Percentiles rank a stretch among this genome's conserved stretches.
Evolutionary conservation across 768 basidiomycete genomes (phyloP).

Genomic region (Phanerochaete carnosa): DNA sequence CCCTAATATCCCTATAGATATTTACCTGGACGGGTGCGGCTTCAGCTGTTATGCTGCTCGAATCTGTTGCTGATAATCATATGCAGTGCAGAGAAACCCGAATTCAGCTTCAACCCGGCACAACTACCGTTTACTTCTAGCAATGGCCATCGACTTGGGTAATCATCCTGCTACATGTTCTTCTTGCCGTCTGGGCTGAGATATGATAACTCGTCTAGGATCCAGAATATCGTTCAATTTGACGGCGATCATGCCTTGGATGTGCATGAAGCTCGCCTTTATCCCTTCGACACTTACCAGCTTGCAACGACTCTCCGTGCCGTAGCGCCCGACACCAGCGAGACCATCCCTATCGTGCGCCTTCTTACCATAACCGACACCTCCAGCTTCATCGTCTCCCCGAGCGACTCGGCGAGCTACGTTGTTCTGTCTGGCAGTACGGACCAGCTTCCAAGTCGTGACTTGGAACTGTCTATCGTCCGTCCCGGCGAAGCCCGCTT

Average conservation of each 20-base stretch:
- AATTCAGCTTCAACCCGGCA: constrained; percentile 42
- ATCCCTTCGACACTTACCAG: constrained; percentile 56
- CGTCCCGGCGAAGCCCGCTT: constrained; percentile 44
- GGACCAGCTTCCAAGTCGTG: constrained; percentile 32
- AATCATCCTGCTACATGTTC: constrained; percentile 1
- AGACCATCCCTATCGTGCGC: constrained; percentile 40
- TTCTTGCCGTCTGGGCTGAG: background rate
- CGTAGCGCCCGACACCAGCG: constrained; percentile 27
- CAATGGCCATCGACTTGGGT: constrained; percentile 44
- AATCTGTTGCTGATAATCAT: background rate
- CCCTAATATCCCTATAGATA: constrained; percentile 36
- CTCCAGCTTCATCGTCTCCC: constrained; percentile 44
- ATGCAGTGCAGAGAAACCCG: constrained; percentile 33
- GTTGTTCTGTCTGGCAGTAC: constrained; percentile 8
- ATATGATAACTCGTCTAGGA: constrained; percentile 27
- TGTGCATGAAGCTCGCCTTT: constrained; percentile 49
- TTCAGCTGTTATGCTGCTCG: too few species aligned
- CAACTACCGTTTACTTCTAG: constrained; percentile 40
- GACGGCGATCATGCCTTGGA: constrained; percentile 55
- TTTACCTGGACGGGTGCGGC: constrained; percentile 50
- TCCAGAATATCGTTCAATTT: constrained; percentile 54
- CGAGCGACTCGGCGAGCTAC: constrained; percentile 38
- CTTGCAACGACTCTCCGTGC: constrained; percentile 48
- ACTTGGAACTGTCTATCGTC: constrained; percentile 42
- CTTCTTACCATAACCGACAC: constrained; percentile 41